These are phyloP conservation scores for Fusarium kyushuense DNA, from an alignment of 2,329 filamentous ascomycete species.

Conservation along the genomic window DNA sequence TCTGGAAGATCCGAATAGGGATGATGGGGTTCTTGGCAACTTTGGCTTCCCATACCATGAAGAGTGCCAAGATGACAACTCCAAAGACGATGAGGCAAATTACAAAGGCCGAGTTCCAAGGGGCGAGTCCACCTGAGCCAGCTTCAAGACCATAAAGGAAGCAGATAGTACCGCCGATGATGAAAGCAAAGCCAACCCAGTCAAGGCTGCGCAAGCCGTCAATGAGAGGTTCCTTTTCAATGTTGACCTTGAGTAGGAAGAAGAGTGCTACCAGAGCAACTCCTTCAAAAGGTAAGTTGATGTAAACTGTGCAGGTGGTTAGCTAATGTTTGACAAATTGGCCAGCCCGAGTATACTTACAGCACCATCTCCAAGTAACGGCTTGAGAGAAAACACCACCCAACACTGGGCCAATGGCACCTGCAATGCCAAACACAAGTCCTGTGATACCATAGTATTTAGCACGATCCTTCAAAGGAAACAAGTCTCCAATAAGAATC, in stretches of 20 bases:
- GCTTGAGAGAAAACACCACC: conserved; percentile 74
- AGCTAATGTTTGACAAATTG: not conserved
- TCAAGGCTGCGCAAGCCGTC: conserved; percentile 73
- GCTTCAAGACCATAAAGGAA: conserved; percentile 87
- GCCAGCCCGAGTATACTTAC: conserved; percentile 4
- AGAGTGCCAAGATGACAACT: conserved; percentile 69
- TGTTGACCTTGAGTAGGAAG: conserved; percentile 75
- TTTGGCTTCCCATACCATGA: conserved; percentile 78
- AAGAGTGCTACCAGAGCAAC: conserved; percentile 61
- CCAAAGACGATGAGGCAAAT: conserved; percentile 84
- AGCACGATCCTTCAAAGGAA: conserved; percentile 62
- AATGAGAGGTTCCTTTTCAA: conserved; percentile 71
- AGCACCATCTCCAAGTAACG: conserved; percentile 75
- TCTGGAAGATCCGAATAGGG: conserved; percentile 76
- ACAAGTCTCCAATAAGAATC: conserved; percentile 63
- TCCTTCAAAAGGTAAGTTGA: conserved; percentile 67
- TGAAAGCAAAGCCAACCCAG: conserved; percentile 66
- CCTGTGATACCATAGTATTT: conserved; percentile 65
- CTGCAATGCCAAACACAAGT: conserved; percentile 72
- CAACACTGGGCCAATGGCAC: conserved; percentile 72
- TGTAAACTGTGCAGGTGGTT: conserved; percentile 57
- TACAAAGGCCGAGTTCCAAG: conserved; percentile 80
- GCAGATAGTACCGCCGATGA: conserved; percentile 87
- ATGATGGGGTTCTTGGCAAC: conserved; percentile 82
- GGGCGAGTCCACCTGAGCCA: conserved; percentile 74